Evolutionary conservation across 768 basidiomycete species (phyloP), one percentile per base, ranked within the genome.

Genomic region (Lyophyllum semitale): DNA sequence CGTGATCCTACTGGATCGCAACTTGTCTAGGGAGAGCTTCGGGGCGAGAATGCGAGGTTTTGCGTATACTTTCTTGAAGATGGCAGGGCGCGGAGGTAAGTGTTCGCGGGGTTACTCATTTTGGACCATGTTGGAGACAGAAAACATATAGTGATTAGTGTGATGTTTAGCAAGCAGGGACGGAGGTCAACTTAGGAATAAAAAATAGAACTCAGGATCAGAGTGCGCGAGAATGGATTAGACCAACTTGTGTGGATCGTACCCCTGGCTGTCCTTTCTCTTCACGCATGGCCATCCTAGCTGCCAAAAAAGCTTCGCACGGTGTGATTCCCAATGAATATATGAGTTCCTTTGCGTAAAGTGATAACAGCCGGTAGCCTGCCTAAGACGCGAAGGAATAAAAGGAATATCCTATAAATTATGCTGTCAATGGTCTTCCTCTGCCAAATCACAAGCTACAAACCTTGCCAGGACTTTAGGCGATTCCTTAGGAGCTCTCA

Each of bases 21-120:
- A 30, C 51, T 23, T 30, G 49, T 47, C 33, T 33, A 32, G 6
- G 41, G 53, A 59, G 54, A 45, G 50, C 43, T 57, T 57, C 55
- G 37, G 43, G 40, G 40, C 46, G 45, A 44, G 40, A 57, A 54
- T 51, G 49, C 52, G 54, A 54, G 52, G 32, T n/a, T 41, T 27
- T 22, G 25, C 8, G 26, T 20, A 38, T 26, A 12, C 38, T 48
- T 45, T 54, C 38, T 51, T 12, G 38, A 27, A 22, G 30, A 15
- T 35, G 54, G 30, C 27, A 37, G 18, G 32, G 29, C 42, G n/a
- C 27, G 33, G 51, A 48, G 18, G 38, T 23, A 40, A 38, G 37
- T n/a, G 7, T 38, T 38, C n/a, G 37, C 37, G 4, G 4, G n/a
- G 7, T 38, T n/a, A 15, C 37, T 18, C 37, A 2, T 38, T 5